Evolutionary conservation across 805 yeast species (phyloP), one percentile per base, ranked within the genome.

Genomic region (Saccharomyces mikatae): DNA sequence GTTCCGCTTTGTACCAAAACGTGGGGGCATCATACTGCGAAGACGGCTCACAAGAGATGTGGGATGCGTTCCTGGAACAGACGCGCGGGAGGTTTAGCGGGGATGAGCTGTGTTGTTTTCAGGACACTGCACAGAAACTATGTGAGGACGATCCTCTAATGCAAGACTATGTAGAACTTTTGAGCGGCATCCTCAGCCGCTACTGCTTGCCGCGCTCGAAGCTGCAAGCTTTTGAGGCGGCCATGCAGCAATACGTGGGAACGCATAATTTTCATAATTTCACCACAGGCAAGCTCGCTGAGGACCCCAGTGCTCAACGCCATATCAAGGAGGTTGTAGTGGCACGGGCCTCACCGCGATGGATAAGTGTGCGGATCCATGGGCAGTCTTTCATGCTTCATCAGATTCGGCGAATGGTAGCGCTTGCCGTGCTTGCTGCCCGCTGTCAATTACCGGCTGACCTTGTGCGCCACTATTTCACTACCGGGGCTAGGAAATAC

Each of bases 381-480:
- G 97, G 97, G 6, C 97, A 91, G 72, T 87, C 96, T 6, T 91
- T 90, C 70, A 91, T 90, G 96, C 76, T 90, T 56, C 97, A 90
- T 71, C 97, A 90, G 75, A 91, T 90, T 65, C 81, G 97, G 63
- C 91, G 91, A 67, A 90, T 90, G 97, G 86, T 90, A 55, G 88
- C 96, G 27, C 82, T 89, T 89, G 92, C 91, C 0, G 79, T 88
- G 0, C 75, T 90, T 53, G 80, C 84, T 17, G 82, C 87, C 27
- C 78, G 96, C 64, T 81, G 89, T 5, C 89, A 91, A 4, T 80
- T 87, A 64, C 90, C 96, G 2, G 61, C 78, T 41, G 75, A 76
- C 17, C 78, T 90, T 60, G 84, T 91, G 56, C 65, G 71, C 11
- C 86, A 87, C 62, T 83, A 91, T 5, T 89, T 87, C 65, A 79